Conservation (phyloP, 306 rosid species). For the Vigna hirtella region DNA sequence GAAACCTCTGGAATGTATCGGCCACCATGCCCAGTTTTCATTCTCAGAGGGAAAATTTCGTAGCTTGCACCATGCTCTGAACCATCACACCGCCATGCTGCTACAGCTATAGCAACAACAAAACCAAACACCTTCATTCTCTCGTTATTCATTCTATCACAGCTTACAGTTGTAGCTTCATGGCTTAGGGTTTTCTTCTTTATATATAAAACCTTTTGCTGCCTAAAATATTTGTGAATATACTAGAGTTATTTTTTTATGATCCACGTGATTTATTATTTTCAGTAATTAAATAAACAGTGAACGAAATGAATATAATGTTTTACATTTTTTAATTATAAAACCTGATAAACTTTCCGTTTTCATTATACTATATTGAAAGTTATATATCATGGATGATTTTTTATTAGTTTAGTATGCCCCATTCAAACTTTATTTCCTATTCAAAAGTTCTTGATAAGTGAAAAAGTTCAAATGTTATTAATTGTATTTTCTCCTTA, state of each 20-base stretch:
- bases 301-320: too few species aligned
- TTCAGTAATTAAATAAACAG: too few species aligned
- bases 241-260: too few species aligned
- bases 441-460: too few species aligned
- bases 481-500: too few species aligned
- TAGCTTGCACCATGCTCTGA: not conserved
- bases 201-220: not conserved
- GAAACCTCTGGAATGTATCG: conserved; percentile 28
- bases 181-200: not conserved
- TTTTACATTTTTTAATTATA: too few species aligned
- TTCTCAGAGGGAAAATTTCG: conserved; percentile 53
- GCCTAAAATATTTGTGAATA: not conserved
- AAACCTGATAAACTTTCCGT: too few species aligned
- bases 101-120: not conserved
- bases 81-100: not conserved
- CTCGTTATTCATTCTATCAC: not conserved
- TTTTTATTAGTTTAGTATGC: too few species aligned
- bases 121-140: not conserved
- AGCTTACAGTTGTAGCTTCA: not conserved
- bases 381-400: too few species aligned
- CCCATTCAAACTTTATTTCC: too few species aligned
- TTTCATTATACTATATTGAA: too few species aligned
- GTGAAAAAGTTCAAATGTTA: too few species aligned
- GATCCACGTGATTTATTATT: not conserved
- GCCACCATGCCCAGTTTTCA: conserved; percentile 44